Conservation (phyloP, 2,329 filamentous ascomycete species). For the Pezicula radicicola region DNA sequence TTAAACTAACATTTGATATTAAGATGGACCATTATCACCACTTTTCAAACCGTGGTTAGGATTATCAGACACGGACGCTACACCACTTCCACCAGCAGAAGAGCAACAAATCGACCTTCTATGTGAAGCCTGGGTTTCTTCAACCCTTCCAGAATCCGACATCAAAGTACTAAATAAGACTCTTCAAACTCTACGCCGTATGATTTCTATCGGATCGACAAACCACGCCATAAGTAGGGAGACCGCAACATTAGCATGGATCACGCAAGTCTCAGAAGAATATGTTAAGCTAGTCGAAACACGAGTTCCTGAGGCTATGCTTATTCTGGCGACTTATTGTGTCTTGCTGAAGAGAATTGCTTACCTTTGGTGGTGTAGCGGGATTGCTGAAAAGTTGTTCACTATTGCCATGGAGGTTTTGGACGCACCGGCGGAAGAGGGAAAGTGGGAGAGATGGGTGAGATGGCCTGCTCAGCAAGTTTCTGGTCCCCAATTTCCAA, state of each 20-base stretch:
- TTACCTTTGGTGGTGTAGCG: conserved; percentile 39
- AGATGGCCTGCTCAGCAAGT: conserved; percentile 21
- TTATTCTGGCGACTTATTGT: conserved; percentile 35
- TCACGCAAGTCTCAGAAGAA: conserved; percentile 29
- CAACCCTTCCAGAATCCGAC: conserved; percentile 1
- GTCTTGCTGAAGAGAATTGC: conserved; percentile 33
- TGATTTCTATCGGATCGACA: conserved; percentile 17
- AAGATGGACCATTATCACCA: conserved; percentile 19
- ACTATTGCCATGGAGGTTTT: conserved; percentile 27
- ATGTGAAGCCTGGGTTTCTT: conserved; percentile 11
- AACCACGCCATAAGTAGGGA: conserved; percentile 19
- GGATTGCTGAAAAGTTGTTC: conserved; percentile 37
- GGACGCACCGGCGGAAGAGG: conserved; percentile 2
- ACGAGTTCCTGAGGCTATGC: conserved; percentile 32
- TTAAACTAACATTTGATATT: conserved; percentile 5
- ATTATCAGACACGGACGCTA: conserved; percentile 10
- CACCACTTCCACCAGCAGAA: conserved; percentile 12
- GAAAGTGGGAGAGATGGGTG: conserved; percentile 19
- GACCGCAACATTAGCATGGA: conserved; percentile 32
- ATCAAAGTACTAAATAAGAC: conserved; percentile 12
- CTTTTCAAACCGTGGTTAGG: conserved; percentile 18
- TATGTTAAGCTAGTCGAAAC: conserved; percentile 29
- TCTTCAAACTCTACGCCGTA: conserved; percentile 9
- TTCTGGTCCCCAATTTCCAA: neutral
- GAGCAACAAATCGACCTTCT: conserved; percentile 13